Percentiles rank a stretch among this genome's conserved stretches.
Evolutionary conservation across 2,329 filamentous ascomycete genomes (phyloP).

Genomic region (Escovopsis sp.): DNA sequence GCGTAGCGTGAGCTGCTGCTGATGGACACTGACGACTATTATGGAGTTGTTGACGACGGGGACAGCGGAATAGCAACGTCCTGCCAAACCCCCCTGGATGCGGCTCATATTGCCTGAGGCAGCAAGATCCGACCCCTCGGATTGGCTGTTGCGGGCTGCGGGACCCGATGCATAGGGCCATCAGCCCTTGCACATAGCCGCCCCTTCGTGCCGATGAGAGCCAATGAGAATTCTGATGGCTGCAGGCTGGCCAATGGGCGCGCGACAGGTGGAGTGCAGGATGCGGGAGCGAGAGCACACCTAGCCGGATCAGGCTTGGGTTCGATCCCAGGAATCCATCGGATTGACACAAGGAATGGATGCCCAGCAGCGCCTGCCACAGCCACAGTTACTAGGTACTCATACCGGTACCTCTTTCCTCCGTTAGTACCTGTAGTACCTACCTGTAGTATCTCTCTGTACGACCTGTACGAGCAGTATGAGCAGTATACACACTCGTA

Average conservation of each 20-base stretch:
- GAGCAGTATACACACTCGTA: too few relatives aligned
- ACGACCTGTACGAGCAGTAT: too few relatives aligned
- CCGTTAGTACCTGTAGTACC: too few relatives aligned
- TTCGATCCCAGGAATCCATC: not conserved
- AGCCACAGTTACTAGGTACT: not conserved
- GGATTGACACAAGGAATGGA: not conserved
- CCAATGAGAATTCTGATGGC: not conserved
- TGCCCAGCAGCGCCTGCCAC: not conserved
- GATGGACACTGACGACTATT: conserved; percentile 6
- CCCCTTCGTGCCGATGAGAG: not conserved
- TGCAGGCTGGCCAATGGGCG: not conserved
- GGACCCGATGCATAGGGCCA: not conserved
- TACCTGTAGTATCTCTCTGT: too few relatives aligned
- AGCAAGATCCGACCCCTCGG: not conserved
- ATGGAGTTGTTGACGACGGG: conserved; percentile 6
- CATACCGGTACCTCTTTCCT: too few relatives aligned
- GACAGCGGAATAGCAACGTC: conserved; percentile 5
- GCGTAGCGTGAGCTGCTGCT: too few relatives aligned
- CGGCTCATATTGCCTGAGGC: not conserved
- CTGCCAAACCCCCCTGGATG: not conserved
- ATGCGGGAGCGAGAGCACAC: not conserved
- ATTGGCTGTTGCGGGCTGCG: not conserved
- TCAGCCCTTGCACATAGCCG: not conserved
- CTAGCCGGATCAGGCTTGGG: not conserved
- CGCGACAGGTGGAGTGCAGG: not conserved